Evolutionary conservation across 805 yeast genomes (phyloP), one percentile per base, ranked within the genome.

Genomic region (Ogataea sp.): DNA sequence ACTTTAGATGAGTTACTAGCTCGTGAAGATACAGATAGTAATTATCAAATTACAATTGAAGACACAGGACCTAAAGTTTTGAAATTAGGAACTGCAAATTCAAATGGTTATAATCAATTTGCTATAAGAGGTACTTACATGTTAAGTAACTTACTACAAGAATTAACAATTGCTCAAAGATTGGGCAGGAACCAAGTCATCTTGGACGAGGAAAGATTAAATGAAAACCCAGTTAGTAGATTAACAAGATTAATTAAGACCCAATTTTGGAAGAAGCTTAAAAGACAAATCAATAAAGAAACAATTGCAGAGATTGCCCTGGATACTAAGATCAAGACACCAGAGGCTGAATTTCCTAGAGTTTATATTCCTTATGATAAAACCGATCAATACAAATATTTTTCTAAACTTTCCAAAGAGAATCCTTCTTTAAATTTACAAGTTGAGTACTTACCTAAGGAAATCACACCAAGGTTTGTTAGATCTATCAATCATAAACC

Each of bases 41-140:
- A 89, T 56, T 79, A 62, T 56, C 96, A 89, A 59, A 88, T 84
- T 53, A 84, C 95, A 7, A 78, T 84, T 36, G 94, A 84, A 50
- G 94, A 85, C 53, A 74, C 75, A 2, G 94, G 94, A 1, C 93
- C 94, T 3, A 84, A 84, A 55, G 86, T 80, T n/a, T 63, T 84
- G 43, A 73, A 75, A 49, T 65, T 85, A 13, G 93, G 93, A 8
- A 86, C 97, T 2, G 86, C 80, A 28, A 83, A 84, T 54, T 86
- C 95, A 3, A 76, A 79, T 51, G 97, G 96, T 1, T 85, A 62
- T 62, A 79, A 75, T 29, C 80, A 75, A 48, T 73, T 73, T 39
- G 84, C 80, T 43, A 71, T 88, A 40, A 65, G 95, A 43, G 97
- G 97, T 3, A 88, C 96, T 0, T 88, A 88, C 54, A 83, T 83